A percentile compares a stretch with the other conserved stretches of the same genome.
These are phyloP conservation scores for Talinum fruticosum DNA, from an alignment of 148 eudicot genomes.

Conservation along the genomic window DNA sequence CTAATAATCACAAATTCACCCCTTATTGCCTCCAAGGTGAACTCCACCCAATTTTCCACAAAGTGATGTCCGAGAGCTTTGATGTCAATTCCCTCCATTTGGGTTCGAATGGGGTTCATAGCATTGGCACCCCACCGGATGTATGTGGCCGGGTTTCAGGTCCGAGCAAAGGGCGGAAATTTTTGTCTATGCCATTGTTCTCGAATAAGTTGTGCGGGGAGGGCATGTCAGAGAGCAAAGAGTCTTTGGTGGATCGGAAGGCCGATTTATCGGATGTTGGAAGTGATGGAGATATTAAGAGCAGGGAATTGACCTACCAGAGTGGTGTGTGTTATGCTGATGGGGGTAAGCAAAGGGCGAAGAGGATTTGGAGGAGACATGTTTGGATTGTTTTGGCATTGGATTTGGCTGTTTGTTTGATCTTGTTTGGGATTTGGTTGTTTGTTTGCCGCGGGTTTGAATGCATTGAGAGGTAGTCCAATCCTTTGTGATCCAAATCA, in stretches of 20 bases:
- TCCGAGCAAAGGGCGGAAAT: conserved; percentile 25
- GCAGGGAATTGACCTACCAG: conserved; percentile 34
- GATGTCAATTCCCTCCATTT: conserved; percentile 22
- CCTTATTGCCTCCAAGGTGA: conserved; percentile 70
- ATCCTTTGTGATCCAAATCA: background rate
- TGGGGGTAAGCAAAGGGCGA: conserved; percentile 44
- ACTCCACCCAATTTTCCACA: conserved; percentile 57
- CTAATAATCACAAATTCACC: conserved; percentile 25
- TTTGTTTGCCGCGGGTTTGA: conserved; percentile 66
- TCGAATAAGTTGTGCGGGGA: conserved; percentile 36
- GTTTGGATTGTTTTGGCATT: conserved; percentile 60
- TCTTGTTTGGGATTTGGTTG: conserved; percentile 68
- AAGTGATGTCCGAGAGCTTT: conserved; percentile 37
- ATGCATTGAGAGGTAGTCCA: conserved; percentile 49
- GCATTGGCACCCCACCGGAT: background rate
- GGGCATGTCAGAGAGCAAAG: conserved; percentile 19
- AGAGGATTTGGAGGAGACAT: conserved; percentile 60
- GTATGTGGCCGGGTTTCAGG: background rate
- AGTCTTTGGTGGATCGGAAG: conserved; percentile 40
- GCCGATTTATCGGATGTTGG: conserved; percentile 32
- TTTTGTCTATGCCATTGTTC: conserved; percentile 37
- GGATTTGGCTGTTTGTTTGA: conserved; percentile 69
- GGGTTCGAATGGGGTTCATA: conserved; percentile 15
- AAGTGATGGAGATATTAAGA: conserved; percentile 34
- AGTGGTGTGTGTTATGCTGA: conserved; percentile 31